A percentile compares a stretch with the other conserved stretches of the same genome.
Evolutionary conservation across 495 filamentous ascomycete genomes (phyloP).

Genomic region (Amniculicola lignicola): DNA sequence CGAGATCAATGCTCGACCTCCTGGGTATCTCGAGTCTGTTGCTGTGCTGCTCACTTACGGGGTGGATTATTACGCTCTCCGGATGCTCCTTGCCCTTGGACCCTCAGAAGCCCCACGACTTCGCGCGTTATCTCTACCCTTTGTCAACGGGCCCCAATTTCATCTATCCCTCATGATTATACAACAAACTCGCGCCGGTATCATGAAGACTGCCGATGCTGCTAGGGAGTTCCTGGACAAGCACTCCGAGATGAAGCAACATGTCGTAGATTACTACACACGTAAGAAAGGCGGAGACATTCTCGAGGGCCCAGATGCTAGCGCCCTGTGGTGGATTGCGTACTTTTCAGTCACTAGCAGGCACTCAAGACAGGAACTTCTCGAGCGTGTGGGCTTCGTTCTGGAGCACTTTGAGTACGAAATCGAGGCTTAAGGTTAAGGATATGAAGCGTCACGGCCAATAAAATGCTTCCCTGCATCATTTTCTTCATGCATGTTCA

Average conservation of each 20-base stretch:
- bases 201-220: slow-evolving; percentile 11
- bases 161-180: slow-evolving; percentile 9
- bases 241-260: neutral
- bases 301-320: slow-evolving; percentile 5
- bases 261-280: slow-evolving; percentile 9
- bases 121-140: slow-evolving; percentile 32
- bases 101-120: slow-evolving; percentile 36
- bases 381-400: slow-evolving; percentile 2
- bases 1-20: slow-evolving; percentile 46
- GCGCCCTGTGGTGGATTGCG: slow-evolving; percentile 7
- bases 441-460: neutral
- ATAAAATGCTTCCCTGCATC: too few relatives aligned
- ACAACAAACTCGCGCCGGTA: slow-evolving; percentile 5
- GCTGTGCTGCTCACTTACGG: slow-evolving; percentile 42
- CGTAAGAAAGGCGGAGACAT: slow-evolving; percentile 2
- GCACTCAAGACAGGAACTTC: slow-evolving; percentile 44
- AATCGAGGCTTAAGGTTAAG: slow-evolving; percentile 2
- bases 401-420: slow-evolving; percentile 9
- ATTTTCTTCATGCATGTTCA: too few relatives aligned
- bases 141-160: slow-evolving; percentile 35
- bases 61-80: slow-evolving; percentile 41
- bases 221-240: slow-evolving; percentile 9
- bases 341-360: slow-evolving; percentile 39
- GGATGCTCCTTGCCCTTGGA: slow-evolving; percentile 21
- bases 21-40: slow-evolving; percentile 37